Base-by-base conservation (phyloP, 2,329 filamentous ascomycete genomes). In the Huntiella savannae region DNA sequence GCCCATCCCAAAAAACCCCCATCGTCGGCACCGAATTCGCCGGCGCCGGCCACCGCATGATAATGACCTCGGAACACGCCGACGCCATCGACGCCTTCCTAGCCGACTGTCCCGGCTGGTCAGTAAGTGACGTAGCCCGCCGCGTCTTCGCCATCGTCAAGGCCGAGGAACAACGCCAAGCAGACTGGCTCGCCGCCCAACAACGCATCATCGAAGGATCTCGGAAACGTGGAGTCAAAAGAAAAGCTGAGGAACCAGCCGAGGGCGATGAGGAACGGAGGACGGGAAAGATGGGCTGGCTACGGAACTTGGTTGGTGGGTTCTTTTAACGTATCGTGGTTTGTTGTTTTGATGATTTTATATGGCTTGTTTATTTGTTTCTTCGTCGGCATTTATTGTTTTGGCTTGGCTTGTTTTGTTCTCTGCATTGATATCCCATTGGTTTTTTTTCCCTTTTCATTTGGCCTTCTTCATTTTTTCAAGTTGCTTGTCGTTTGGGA, bases 31-130 rank as follows among this genome's bases (percentile, higher is more conserved):
- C 67, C 54, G 62, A 60, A 19, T 65, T 75, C 47, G 55, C 57
- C 17, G 64, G 66, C 22, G 63, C 67, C 33, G 67, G 63, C 40
- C 60, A 65, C 55, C 56, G 58, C 4, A 60, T 76, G 59, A 51
- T 60, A 16, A 59, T 77, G 13, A 64, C 73, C 56, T 55, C 61
- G 48, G 75, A 71, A 71, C 73, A 77, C 49, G 57, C 75, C 13
- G 71, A 76, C 49, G 64, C 74, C 46, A 63, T 75, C 17, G 67
- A 73, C 49, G 71, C 66, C 3, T 76, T 75, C 53, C 59, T 58
- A 48, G 54, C 55, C 10, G 61, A 67, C 49, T 62, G 71, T 2
- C 58, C 60, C 2, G 63, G 60, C 7, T 75, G 71, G 70, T 64
- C 67, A 16, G 70, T 68, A 52, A 59, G 53, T 5, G 58, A 57